These are phyloP conservation scores for Vitis amurensis DNA, from an alignment of 164 flowering plant genomes.

Conservation along the genomic window DNA sequence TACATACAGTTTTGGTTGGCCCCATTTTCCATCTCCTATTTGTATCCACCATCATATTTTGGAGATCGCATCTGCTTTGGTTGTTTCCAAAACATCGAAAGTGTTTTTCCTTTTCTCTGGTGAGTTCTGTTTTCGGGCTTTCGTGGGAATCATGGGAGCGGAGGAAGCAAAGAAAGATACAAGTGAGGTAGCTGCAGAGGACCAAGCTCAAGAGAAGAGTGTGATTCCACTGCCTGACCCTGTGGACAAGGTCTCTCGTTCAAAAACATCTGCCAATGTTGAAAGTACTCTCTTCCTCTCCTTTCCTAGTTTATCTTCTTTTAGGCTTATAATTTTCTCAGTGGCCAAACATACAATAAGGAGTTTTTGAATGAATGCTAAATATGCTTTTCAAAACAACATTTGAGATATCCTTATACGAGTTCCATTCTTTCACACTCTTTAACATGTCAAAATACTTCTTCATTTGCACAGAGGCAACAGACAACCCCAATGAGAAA, in stretches of 20 bases:
- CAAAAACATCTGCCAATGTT: not conserved
- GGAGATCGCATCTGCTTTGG: no score
- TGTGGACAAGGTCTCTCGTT: not conserved
- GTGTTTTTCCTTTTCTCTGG: no score
- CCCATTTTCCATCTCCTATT: no score
- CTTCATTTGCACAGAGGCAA: conserved; percentile 5
- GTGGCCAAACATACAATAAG: no score
- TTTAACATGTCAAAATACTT: no score
- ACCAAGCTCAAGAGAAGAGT: conserved; percentile 4
- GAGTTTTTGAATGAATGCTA: not conserved
- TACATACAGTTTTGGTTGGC: no score
- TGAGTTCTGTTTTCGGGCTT: no score
- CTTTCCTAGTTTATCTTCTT: not conserved
- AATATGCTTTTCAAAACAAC: not conserved
- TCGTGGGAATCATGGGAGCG: no score
- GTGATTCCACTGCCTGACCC: conserved; percentile 5
- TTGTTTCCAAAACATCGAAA: no score
- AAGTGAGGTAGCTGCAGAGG: not conserved
- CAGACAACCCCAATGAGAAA: conserved; percentile 2
- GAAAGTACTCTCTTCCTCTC: not conserved
- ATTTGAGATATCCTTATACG: no score
- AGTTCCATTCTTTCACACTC: no score
- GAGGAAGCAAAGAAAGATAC: not conserved
- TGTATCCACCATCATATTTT: no score
- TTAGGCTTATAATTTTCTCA: not conserved